phyloP scores from a whole-genome alignment of 176 grass and related monocot genomes.

The Rhynchospora tenuis region DNA sequence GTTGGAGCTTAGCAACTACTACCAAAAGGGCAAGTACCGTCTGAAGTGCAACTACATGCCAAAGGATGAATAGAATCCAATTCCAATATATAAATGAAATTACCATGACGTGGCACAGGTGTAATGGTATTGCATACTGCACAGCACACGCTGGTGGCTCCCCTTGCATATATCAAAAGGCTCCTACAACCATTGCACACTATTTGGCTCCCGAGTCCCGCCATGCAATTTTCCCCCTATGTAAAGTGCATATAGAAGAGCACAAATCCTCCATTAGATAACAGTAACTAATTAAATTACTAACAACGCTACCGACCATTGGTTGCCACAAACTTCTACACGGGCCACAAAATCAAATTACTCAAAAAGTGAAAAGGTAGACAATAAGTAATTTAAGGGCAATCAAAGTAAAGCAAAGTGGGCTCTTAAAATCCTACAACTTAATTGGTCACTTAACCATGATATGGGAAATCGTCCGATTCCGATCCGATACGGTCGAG shows the following conservation, averaged over 20 bases:
- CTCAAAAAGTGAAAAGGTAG: no score
- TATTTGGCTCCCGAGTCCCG: conserved; percentile 80
- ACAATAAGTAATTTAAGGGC: no score
- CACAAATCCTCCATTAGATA: neutral
- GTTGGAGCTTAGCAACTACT: neutral
- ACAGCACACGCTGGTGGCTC: conserved; percentile 74
- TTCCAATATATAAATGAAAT: neutral
- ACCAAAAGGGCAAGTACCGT: neutral
- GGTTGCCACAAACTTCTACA: neutral
- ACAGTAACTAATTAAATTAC: neutral
- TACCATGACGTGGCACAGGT: conserved; percentile 59
- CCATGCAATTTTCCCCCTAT: neutral
- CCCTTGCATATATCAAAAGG: conserved; percentile 58
- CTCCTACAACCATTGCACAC: conserved; percentile 69
- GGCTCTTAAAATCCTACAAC: no score
- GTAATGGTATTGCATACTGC: conserved; percentile 65
- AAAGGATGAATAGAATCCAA: neutral
- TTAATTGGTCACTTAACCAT: no score
- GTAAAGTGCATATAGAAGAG: neutral
- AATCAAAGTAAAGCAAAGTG: no score
- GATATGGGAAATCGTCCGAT: no score
- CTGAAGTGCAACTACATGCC: neutral
- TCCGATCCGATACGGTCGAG: no score
- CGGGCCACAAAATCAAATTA: no score
- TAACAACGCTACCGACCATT: neutral